Percentiles rank a stretch among this genome's conserved stretches.
These are phyloP conservation scores for Xenosphaeropsis pyriputrescens DNA, from an alignment of 2,329 filamentous ascomycete genomes.

Conservation along the genomic window DNA sequence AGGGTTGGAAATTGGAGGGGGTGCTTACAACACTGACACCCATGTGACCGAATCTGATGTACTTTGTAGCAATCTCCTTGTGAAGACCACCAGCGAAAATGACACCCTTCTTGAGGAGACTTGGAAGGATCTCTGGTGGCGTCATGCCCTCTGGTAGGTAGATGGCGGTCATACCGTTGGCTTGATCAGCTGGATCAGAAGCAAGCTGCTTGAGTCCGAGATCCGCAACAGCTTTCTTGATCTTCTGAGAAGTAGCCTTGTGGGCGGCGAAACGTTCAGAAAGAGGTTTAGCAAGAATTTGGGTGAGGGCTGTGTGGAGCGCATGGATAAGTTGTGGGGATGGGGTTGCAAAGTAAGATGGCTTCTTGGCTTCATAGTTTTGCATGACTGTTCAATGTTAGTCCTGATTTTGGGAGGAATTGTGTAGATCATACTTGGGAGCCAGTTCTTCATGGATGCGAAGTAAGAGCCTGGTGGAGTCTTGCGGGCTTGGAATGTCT, in stretches of 20 bases:
- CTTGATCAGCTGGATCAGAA: conserved; percentile 74
- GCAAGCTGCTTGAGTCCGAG: conserved; percentile 83
- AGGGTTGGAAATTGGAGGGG: neutral
- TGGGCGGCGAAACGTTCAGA: conserved; percentile 75
- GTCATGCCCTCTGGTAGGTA: conserved; percentile 78
- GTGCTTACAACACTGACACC: conserved; percentile 67
- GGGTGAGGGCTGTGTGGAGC: conserved; percentile 73
- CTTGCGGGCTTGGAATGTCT: conserved; percentile 67
- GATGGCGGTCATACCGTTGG: conserved; percentile 95
- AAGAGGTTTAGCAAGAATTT: conserved; percentile 71
- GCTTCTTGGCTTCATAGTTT: conserved; percentile 96
- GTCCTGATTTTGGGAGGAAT: neutral
- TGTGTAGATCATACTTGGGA: conserved; percentile 50
- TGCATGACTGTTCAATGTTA: conserved; percentile 58
- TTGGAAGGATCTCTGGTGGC: conserved; percentile 72
- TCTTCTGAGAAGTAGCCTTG: conserved; percentile 61
- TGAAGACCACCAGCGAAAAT: conserved; percentile 93
- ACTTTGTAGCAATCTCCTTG: conserved; percentile 86
- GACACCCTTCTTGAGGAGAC: conserved; percentile 71
- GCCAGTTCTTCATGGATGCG: conserved; percentile 93
- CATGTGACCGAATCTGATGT: conserved; percentile 96
- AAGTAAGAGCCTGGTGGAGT: conserved; percentile 80
- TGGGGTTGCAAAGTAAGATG: conserved; percentile 95
- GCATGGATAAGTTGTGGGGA: conserved; percentile 89
- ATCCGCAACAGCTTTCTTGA: conserved; percentile 71